Base-by-base conservation (phyloP, 2,329 filamentous ascomycete genomes). In the Epichloe bromicola region DNA sequence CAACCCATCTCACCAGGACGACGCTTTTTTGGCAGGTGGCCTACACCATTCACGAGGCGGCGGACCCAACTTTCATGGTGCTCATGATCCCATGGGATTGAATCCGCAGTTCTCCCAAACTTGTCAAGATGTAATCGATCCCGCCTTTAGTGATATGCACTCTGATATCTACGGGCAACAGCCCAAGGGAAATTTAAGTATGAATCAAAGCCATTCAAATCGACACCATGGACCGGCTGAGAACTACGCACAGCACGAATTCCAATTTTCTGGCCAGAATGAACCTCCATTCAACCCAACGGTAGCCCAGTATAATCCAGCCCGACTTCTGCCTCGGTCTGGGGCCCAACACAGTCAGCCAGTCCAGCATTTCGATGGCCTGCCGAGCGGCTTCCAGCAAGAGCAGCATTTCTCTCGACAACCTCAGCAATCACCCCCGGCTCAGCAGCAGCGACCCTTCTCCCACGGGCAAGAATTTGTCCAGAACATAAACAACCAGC, bases 111-210 rank as follows among this genome's bases (percentile, higher is more conserved):
- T 63, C 52, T 56, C 61, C 41, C 63, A 65, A 33, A 53, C 64
- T 14, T 56, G 56, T 39, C 62, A 66, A 53, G 67, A 70, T 52
- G 61, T 65, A 44, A 59, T 70, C 40, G 63, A 71, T 51, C 61
- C 67, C 40, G 59, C 63, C 33, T 69, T 70, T 46, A 57, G 59
- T 57, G 63, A 64, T 51, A 60, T 70, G 10, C 64, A 68, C 39
- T 59, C 66, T 14, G 67, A 68, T 37, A 49, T 70, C 23, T 72
- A 69, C 49, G 57, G 56, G 10, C 67, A 70, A 46, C 66, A 65
- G 48, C 54, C 58, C 23, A 59, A 66, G 46, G 55, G 57, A 52
- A 61, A 63, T 23, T 50, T 57, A 49, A 51, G 37, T 33, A 33
- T 70, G 50, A 60, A 58, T 37, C 64, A 64, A 39, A 56, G 48